Evolutionary conservation across 2,329 filamentous ascomycete genomes (phyloP), one percentile per base, ranked within the genome.

Genomic region (Phialophora expanda): DNA sequence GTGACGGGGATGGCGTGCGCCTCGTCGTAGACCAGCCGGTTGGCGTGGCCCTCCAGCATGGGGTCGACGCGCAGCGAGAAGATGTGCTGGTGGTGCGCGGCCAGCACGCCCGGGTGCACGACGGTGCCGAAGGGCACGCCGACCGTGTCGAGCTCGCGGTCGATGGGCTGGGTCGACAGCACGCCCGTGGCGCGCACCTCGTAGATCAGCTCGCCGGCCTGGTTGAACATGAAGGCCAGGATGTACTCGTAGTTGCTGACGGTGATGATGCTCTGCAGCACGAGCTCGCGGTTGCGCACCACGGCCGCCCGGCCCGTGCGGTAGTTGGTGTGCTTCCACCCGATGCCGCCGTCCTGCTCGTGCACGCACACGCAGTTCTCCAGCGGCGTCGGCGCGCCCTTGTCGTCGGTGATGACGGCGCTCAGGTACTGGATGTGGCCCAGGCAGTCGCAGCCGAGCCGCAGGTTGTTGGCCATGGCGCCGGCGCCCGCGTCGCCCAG

Each of bases 201-300:
- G 72, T 90, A 88, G 69, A 82, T 82, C 55, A 90, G 74, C 72
- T 89, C 87, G 62, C 86, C 89, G 2, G 88, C 88, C 74, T 90
- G 89, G 75, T 90, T 89, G 79, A 91, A 90, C 60, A 88, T 85
- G 77, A 88, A 91, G 2, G 88, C 87, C 44, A 91, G 82, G 71
- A 91, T 89, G 74, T 91, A 91, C 73, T 90, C 89, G 76, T 90
- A 91, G 77, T 91, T 91, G 11, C 87, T 83, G 4, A 90, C 86
- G 0, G 88, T 90, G 77, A 89, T 89, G 75, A 90, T 90, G 72
- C 85, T 86, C 74, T 90, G 89, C 5, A 91, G 74, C 0, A 90
- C 87, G 3, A 90, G 78, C 74, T 90, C 87, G 28, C 89, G 82
- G 68, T 85, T 87, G 22, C 89, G 84, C 20, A 85, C 84, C 4